Evolutionary conservation across 2,329 filamentous ascomycete species (phyloP), one percentile per base, ranked within the genome.

Genomic region (Trichoderma sp.): DNA sequence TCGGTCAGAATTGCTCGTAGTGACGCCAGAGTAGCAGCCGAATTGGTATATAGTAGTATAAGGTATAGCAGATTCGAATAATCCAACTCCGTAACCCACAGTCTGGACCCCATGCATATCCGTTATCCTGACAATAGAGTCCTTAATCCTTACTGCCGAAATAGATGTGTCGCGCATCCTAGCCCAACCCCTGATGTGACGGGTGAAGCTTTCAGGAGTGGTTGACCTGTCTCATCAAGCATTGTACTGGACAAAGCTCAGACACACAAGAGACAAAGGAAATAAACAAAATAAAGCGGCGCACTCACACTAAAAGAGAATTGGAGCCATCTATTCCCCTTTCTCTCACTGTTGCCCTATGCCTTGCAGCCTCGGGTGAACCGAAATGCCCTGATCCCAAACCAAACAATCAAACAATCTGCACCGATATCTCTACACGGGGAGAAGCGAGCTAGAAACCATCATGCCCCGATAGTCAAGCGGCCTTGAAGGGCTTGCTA

Each of bases 71-170:
- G 59, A 55, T 9, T 45, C 51, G 17, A 55, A 61, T 56, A 17
- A 56, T 55, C 59, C 28, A 65, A 65, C 43, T 60, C 63, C 63
- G 19, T 54, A 56, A 55, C 41, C 50, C 63, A 61, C 43, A 54
- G 43, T 55, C 56, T 65, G 54, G 51, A 56, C 45, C 64, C 48
- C 44, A 70, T 72, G 59, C 70, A 72, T 71, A 68, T 67, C 68
- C 67, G 68, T 71, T 66, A 39, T 65, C 67, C 71, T 71, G 68
- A 68, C 71, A 66, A 30, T 51, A 56, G 19, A 67, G 68, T 63
- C 64, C 61, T 19, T 19, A 47, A 62, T 57, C 58, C 58, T 26
- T 50, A 48, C 59, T 66, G 59, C 60, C 52, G 52, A 64, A 47
- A 64, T 28, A 59, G 47, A 55, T 58, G 30, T 57, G 24, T 51